phyloP scores from a whole-genome alignment of 805 yeast genomes.

The Isabelozyma rhagii region DNA sequence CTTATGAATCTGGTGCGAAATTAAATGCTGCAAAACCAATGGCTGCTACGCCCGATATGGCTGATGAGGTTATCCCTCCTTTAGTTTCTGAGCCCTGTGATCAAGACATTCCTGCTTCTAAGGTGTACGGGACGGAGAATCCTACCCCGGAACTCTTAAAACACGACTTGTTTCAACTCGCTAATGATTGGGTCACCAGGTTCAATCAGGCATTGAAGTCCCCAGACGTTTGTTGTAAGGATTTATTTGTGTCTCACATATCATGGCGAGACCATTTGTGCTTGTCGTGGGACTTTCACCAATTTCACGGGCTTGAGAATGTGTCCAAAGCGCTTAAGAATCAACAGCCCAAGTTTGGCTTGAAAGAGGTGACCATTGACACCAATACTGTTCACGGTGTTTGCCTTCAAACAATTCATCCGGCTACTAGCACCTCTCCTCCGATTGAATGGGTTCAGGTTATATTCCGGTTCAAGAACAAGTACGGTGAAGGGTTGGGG shows the following conservation, averaged over 20 bases:
- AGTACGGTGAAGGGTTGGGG: slow-evolving; percentile 32
- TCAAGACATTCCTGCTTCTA: slow-evolving; percentile 8
- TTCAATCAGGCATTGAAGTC: slow-evolving; percentile 19
- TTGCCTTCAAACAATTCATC: slow-evolving; percentile 21
- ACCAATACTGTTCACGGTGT: slow-evolving; percentile 28
- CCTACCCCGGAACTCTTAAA: slow-evolving; percentile 22
- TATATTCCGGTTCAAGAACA: slow-evolving; percentile 24
- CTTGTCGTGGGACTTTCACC: slow-evolving; percentile 29
- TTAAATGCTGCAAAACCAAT: background rate
- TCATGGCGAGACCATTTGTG: slow-evolving; percentile 39
- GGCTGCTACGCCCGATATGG: slow-evolving; percentile 10
- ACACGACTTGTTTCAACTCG: slow-evolving; percentile 17
- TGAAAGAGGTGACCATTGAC: slow-evolving; percentile 25
- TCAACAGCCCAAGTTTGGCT: slow-evolving; percentile 12
- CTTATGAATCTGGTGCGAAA: no score
- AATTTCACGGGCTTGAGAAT: slow-evolving; percentile 24
- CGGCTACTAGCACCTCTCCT: slow-evolving; percentile 14
- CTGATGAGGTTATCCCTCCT: slow-evolving; percentile 13
- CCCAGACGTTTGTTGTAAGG: background rate
- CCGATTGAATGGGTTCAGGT: slow-evolving; percentile 36
- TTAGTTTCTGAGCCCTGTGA: slow-evolving; percentile 8
- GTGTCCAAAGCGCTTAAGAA: slow-evolving; percentile 15
- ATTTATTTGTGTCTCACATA: slow-evolving; percentile 17
- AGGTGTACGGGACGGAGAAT: slow-evolving; percentile 15
- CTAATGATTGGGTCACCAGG: slow-evolving; percentile 24